Evolutionary conservation across 2,329 filamentous ascomycete species (phyloP).

Genomic region (Colletotrichum lupini): DNA sequence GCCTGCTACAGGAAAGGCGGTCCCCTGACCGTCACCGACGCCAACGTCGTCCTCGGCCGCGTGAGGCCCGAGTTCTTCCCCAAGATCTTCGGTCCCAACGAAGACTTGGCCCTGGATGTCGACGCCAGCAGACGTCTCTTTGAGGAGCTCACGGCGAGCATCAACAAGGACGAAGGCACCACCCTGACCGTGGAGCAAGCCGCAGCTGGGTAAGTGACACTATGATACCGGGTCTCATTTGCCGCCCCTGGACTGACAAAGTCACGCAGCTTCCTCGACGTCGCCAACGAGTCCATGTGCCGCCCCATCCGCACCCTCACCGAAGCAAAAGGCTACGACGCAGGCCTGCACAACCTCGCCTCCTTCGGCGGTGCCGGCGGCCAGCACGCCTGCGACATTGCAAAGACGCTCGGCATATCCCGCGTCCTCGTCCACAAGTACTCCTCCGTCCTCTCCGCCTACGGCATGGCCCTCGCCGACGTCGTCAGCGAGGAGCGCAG

Average conservation of each 20-base stretch:
- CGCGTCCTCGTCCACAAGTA: conserved; percentile 50
- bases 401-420: conserved; percentile 48
- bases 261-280: conserved; percentile 43
- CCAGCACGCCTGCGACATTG: conserved; percentile 56
- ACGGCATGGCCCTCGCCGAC: conserved; percentile 53
- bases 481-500: conserved; percentile 47
- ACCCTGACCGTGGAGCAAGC: conserved; percentile 41
- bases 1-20: conserved; percentile 79
- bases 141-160: conserved; percentile 51
- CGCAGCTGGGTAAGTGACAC: conserved; percentile 60
- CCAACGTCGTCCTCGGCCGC: conserved; percentile 75
- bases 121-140: conserved; percentile 54
- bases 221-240: too few species aligned
- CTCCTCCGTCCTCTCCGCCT: conserved; percentile 48
- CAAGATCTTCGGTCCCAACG: conserved; percentile 77
- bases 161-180: conserved; percentile 50
- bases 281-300: conserved; percentile 50
- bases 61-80: conserved; percentile 73
- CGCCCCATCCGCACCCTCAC: conserved; percentile 48
- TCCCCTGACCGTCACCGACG: conserved; percentile 78
- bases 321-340: conserved; percentile 48
- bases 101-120: conserved; percentile 64
- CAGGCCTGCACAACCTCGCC: conserved; percentile 48
- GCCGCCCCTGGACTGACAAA: too few species aligned
- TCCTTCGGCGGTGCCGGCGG: conserved; percentile 47